Evolutionary conservation across 2,329 filamentous ascomycete species (phyloP).

Genomic region (Penicillium aurantiogriseum): DNA sequence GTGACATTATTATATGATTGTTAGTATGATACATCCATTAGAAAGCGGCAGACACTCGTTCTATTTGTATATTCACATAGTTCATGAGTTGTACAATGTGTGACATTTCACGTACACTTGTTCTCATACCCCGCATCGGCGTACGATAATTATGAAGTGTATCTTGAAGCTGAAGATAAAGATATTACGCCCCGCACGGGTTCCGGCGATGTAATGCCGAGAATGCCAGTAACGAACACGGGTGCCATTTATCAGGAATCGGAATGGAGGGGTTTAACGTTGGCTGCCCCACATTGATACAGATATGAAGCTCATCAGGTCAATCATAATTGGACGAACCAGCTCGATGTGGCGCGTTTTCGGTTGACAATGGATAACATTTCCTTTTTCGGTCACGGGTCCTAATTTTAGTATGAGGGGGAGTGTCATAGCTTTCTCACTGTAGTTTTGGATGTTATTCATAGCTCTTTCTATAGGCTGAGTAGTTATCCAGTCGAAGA

Average conservation of each 20-base stretch:
- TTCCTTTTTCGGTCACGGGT: slow-evolving; percentile 2
- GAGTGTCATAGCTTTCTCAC: neutral
- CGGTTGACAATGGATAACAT: neutral
- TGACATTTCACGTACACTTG: slow-evolving; percentile 1
- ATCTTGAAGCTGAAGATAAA: neutral
- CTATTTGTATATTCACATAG: slow-evolving; percentile 4
- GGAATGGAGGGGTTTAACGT: neutral
- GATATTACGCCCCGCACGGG: slow-evolving; percentile 11
- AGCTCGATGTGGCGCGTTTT: neutral
- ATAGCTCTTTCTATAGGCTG: no score
- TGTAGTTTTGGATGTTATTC: neutral
- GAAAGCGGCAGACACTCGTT: neutral
- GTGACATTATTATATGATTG: slow-evolving; percentile 28
- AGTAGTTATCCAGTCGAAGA: neutral
- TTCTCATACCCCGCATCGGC: neutral
- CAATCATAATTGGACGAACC: neutral
- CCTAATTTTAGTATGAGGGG: neutral
- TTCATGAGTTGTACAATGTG: neutral
- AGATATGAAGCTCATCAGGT: neutral
- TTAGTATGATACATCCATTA: neutral
- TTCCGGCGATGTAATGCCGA: slow-evolving; percentile 12
- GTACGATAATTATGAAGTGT: neutral
- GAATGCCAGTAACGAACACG: neutral
- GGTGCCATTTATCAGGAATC: neutral
- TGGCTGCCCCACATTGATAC: neutral